Base-by-base conservation (phyloP, 495 filamentous ascomycete species). In the Peziza echinospora region DNA sequence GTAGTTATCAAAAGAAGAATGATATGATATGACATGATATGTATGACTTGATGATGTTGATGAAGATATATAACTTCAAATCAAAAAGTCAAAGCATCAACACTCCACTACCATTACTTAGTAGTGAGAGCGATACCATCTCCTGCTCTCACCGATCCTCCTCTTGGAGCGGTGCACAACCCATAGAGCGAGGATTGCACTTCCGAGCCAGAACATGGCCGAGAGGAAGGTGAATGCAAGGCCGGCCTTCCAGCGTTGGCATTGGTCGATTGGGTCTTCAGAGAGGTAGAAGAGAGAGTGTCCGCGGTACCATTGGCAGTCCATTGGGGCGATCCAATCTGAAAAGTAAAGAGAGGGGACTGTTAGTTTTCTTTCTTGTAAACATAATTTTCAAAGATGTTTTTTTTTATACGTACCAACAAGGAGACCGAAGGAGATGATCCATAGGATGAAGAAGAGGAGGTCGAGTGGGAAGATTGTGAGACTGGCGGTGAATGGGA, bases 151-250 rank as follows among this genome's bases (percentile, higher is more conserved):
- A 13, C 30, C 6, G 6, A 6, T 7, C 1, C 30, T 37, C 22
- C 41, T 21, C n/a, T 21, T 3, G 22, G 41, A 4, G 21, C 41
- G 41, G 10, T 17, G 30, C 10, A 52, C 28, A 24, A 51, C 47
- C 52, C 52, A 51, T 24, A 48, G 41, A 26, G 43, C 61, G 23
- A 75, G 53, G 24, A 73, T 40, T 17, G 60, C 67, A 43, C 65
- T 69, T 11, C 61, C 65, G 17, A 76, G 65, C 71, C 72, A 77
- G 51, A 75, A 59, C 46, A 69, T 65, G 21, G 70, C 70, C 13
- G 68, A 67, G 44, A 76, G 58, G 55, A 76, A 77, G 53, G 58
- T 61, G 51, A 77, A 76, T 1, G 71, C 72, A 49, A 73, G 63
- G n/a, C 68, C 66, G n/a, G 72, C 67, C 52, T 71, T 77, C 70